A percentile compares a stretch with the other conserved stretches of the same genome.
phyloP scores from a whole-genome alignment of 176 grass and related monocot genomes.

The Aegilops longissima region DNA sequence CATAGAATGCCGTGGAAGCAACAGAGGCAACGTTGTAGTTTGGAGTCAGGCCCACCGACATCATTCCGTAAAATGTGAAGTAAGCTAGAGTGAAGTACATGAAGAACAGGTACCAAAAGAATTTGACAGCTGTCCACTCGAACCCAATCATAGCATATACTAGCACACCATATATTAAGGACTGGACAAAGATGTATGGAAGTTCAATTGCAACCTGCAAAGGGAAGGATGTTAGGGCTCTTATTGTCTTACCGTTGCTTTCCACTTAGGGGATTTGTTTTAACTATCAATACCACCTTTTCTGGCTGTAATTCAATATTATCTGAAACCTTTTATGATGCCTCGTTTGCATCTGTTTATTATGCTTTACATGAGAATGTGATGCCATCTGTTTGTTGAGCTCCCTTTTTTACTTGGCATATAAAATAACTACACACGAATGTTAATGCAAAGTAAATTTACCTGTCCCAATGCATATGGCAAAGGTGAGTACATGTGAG shows the following conservation, averaged over 20 bases:
- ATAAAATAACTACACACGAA: neutral
- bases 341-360: constrained; percentile 12
- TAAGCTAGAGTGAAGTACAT: constrained; percentile 88
- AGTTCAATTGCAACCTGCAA: constrained; percentile 74
- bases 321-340: neutral
- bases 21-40: constrained; percentile 65
- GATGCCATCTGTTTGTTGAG: neutral
- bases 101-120: constrained; percentile 89
- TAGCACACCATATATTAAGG: constrained; percentile 59
- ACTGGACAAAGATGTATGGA: constrained; percentile 73
- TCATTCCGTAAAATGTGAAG: constrained; percentile 90
- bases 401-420: neutral
- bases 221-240: neutral
- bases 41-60: constrained; percentile 75
- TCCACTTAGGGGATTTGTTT: neutral
- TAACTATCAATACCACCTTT: neutral
- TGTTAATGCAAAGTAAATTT: constrained; percentile 18
- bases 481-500: constrained; percentile 84
- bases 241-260: neutral
- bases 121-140: constrained; percentile 78
- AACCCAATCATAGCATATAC: constrained; percentile 83
- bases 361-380: neutral
- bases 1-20: constrained; percentile 55
- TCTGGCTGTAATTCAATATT: neutral
- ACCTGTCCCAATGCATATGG: constrained; percentile 86